Evolutionary conservation across 2,329 filamentous ascomycete species (phyloP).

Genomic region (Endoconidiophora polonica): DNA sequence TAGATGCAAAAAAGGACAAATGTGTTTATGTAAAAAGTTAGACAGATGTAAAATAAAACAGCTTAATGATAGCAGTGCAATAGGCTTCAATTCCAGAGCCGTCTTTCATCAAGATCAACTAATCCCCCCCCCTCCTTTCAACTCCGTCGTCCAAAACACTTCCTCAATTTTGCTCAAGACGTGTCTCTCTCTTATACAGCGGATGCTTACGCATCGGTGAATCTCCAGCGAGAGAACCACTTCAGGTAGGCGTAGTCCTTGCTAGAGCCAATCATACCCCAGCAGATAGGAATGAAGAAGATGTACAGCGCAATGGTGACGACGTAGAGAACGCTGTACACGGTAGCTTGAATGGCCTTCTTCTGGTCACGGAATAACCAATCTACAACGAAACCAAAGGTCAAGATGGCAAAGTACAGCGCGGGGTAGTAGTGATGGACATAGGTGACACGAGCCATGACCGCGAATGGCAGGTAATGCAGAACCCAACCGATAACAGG

Average conservation of each 20-base stretch:
- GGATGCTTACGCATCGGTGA: slow-evolving; percentile 37
- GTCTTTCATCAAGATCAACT: background rate
- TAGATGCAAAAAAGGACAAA: too few relatives aligned
- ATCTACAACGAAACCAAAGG: slow-evolving; percentile 73
- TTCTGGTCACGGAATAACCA: slow-evolving; percentile 58
- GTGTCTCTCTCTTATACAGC: slow-evolving; percentile 29
- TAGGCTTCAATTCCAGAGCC: too few relatives aligned
- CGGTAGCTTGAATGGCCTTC: slow-evolving; percentile 43
- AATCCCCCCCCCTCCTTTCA: background rate
- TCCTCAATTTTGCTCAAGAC: slow-evolving; percentile 15
- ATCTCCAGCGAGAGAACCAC: slow-evolving; percentile 81
- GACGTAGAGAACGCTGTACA: slow-evolving; percentile 62
- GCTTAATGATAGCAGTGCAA: too few relatives aligned
- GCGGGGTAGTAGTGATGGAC: slow-evolving; percentile 99
- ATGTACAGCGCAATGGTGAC: slow-evolving; percentile 68
- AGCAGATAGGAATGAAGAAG: slow-evolving; percentile 84
- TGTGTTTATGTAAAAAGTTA: too few relatives aligned
- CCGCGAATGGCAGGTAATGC: slow-evolving; percentile 87
- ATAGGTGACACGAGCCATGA: slow-evolving; percentile 98
- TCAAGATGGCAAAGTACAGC: slow-evolving; percentile 89
- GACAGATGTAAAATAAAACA: too few relatives aligned
- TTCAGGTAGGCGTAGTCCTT: slow-evolving; percentile 79
- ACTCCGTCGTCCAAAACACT: background rate
- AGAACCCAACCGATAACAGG: slow-evolving; percentile 87
- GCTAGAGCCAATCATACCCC: slow-evolving; percentile 81